phyloP scores from a whole-genome alignment of 352 stramenopile genomes.

The Pythium myriotylum region DNA sequence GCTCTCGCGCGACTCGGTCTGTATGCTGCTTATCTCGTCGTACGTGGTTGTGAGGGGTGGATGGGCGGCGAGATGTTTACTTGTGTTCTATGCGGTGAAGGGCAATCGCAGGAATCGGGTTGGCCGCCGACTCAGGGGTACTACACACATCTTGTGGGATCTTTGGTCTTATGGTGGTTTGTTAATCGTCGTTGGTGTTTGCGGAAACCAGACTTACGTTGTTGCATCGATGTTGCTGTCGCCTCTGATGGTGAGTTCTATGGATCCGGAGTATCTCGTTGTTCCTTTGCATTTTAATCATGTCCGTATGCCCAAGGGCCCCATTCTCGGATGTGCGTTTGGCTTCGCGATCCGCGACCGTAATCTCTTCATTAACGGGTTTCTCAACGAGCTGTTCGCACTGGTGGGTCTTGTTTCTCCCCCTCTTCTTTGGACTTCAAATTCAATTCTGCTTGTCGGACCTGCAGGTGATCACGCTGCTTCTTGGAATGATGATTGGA shows the following conservation, averaged over 20 bases:
- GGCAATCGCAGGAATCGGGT: constrained; percentile 76
- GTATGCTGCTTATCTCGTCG: constrained; percentile 88
- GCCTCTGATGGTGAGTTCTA: constrained; percentile 70
- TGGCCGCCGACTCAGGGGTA: constrained; percentile 77
- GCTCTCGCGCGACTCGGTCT: constrained; percentile 77
- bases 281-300: not conserved
- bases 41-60: constrained; percentile 33
- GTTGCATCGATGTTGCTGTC: constrained; percentile 89
- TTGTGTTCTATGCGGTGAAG: constrained; percentile 28
- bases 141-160: not conserved
- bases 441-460: not conserved
- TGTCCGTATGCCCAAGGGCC: constrained; percentile 42
- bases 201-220: constrained; percentile 73
- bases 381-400: constrained; percentile 82
- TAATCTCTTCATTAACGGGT: constrained; percentile 82
- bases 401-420: constrained; percentile 40
- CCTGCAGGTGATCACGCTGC: constrained; percentile 65
- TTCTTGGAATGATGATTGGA: constrained; percentile 83
- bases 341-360: constrained; percentile 78
- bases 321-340: constrained; percentile 84
- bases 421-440: not conserved
- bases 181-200: not conserved
- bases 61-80: not conserved
- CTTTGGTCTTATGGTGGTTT: too few species aligned
- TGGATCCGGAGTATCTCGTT: not conserved